Conservation (phyloP, 2,329 filamentous ascomycete species). For the Phyllosticta paracitricarpa region DNA sequence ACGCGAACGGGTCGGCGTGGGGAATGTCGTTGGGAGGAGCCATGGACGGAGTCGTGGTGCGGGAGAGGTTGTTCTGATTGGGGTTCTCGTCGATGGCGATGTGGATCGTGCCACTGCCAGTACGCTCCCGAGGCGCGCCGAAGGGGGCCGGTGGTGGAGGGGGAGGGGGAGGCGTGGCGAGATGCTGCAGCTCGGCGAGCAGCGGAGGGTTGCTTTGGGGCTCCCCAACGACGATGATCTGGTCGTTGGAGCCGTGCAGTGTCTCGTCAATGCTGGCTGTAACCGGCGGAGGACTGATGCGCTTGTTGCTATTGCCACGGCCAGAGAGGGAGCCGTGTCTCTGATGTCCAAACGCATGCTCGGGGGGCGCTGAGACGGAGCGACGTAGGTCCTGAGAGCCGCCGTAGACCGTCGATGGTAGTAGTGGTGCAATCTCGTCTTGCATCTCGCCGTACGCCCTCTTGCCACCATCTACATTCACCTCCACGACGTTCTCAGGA, state of each 20-base stretch:
- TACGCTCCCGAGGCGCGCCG: slow-evolving; percentile 9
- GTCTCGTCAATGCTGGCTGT: slow-evolving; percentile 47
- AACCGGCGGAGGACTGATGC: slow-evolving; percentile 30
- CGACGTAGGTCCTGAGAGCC: slow-evolving; percentile 25
- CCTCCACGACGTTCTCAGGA: slow-evolving; percentile 36
- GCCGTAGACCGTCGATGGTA: slow-evolving; percentile 39
- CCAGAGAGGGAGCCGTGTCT: slow-evolving; percentile 29
- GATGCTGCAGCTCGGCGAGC: slow-evolving; percentile 52
- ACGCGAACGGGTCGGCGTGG: not conserved
- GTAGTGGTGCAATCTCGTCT: slow-evolving; percentile 36
- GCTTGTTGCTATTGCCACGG: slow-evolving; percentile 25
- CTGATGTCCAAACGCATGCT: slow-evolving; percentile 24
- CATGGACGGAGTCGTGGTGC: slow-evolving; percentile 6
- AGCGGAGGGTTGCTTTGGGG: slow-evolving; percentile 36
- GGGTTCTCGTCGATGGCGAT: slow-evolving; percentile 36
- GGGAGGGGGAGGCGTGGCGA: slow-evolving; percentile 44
- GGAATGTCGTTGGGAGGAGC: slow-evolving; percentile 7
- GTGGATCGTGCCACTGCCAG: slow-evolving; percentile 31
- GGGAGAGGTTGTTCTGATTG: slow-evolving; percentile 15
- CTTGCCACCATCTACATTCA: slow-evolving; percentile 10
- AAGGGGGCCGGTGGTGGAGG: slow-evolving; percentile 33
- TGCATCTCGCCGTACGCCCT: slow-evolving; percentile 23
- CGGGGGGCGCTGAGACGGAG: slow-evolving; percentile 39
- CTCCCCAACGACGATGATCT: slow-evolving; percentile 35
- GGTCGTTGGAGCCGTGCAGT: slow-evolving; percentile 33